A percentile compares a stretch with the other conserved stretches of the same genome.
Evolutionary conservation across 352 stramenopile genomes (phyloP).

Genomic region (Globisporangium emineosum): DNA sequence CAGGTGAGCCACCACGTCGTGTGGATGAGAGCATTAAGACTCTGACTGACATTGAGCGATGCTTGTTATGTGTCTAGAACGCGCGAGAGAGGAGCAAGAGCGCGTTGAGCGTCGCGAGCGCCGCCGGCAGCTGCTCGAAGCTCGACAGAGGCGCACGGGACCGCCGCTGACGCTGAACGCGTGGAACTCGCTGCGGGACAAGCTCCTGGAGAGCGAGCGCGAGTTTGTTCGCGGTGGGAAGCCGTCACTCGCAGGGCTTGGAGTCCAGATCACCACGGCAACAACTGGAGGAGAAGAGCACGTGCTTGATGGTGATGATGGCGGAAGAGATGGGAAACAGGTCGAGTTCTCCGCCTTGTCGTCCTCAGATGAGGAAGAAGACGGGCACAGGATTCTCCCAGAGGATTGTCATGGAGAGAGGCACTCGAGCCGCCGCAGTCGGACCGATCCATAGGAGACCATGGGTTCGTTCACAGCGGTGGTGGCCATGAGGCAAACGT

Average conservation of each 20-base stretch:
- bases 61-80: not conserved
- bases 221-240: conserved; percentile 9
- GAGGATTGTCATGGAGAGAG: not conserved
- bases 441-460: not conserved
- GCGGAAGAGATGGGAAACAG: not conserved
- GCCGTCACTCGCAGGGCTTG: conserved; percentile 11
- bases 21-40: too few relatives aligned
- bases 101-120: not conserved
- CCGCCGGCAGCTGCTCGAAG: not conserved
- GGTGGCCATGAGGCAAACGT: too few relatives aligned
- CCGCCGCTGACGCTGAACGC: conserved; percentile 11
- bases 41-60: not conserved
- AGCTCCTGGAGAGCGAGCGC: conserved; percentile 19
- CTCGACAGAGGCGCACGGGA: conserved; percentile 2
- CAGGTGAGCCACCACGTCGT: conserved; percentile 9
- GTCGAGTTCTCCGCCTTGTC: not conserved
- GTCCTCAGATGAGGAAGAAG: not conserved
- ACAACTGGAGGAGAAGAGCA: not conserved
- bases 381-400: not conserved
- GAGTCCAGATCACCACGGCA: not conserved
- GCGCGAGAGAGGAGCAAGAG: not conserved
- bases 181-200: conserved; percentile 20
- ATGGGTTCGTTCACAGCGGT: too few relatives aligned
- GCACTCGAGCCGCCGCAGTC: not conserved
- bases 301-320: not conserved